These are phyloP conservation scores for Xerocomellus dryophilus DNA, from an alignment of 768 basidiomycete genomes.

Conservation along the genomic window DNA sequence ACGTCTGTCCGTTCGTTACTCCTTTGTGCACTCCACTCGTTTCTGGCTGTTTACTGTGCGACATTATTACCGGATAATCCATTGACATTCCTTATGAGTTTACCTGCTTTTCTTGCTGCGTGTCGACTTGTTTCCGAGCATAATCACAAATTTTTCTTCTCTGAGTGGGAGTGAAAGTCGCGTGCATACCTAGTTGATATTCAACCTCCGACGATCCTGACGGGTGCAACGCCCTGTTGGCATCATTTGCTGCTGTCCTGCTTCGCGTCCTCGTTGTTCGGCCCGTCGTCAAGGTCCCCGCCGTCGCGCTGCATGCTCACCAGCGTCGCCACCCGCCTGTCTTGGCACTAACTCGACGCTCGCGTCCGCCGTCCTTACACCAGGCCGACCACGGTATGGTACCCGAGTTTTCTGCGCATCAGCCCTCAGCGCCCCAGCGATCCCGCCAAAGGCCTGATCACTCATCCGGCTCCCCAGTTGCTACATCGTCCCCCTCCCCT, in stretches of 20 bases:
- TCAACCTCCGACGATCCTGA: conserved; percentile 29
- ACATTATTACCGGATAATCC: conserved; percentile 37
- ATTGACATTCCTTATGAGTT: conserved; percentile 36
- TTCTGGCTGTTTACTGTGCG: conserved; percentile 34
- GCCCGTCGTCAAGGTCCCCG: neutral
- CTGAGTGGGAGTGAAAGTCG: conserved; percentile 11
- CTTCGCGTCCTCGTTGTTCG: conserved; percentile 9
- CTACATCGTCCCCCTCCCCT: conserved; percentile 33
- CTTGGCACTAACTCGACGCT: conserved; percentile 15
- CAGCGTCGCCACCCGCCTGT: neutral
- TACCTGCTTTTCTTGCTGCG: conserved; percentile 30
- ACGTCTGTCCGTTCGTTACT: conserved; percentile 33
- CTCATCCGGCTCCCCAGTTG: conserved; percentile 14
- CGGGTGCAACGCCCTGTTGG: conserved; percentile 11
- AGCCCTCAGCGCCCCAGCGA: conserved; percentile 27
- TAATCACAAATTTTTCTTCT: conserved; percentile 21
- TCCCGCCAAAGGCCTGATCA: conserved; percentile 36
- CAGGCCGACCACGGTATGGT: conserved; percentile 25
- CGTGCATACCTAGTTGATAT: conserved; percentile 13
- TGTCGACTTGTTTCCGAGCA: conserved; percentile 18
- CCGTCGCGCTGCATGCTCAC: conserved; percentile 12
- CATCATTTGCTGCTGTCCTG: neutral
- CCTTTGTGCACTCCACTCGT: conserved; percentile 34
- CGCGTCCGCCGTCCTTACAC: neutral
- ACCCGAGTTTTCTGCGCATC: conserved; percentile 29